Percentiles rank a stretch among this genome's conserved stretches.
These are phyloP conservation scores for Syncephalastrum sp. DNA, from an alignment of 371 early-diverging fungal species.

Conservation along the genomic window DNA sequence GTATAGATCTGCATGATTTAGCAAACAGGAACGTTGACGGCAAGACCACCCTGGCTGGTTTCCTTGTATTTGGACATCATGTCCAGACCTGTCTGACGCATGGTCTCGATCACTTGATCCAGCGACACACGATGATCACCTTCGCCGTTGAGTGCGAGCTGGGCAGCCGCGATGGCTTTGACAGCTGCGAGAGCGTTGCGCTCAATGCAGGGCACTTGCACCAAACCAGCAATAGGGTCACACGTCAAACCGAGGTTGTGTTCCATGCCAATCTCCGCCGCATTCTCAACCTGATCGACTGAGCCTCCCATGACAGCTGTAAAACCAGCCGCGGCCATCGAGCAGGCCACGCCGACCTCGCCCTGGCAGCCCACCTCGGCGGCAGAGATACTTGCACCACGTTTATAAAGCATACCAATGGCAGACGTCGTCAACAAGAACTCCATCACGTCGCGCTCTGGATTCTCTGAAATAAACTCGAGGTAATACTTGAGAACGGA, in stretches of 20 bases:
- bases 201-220: slow-evolving; percentile 97
- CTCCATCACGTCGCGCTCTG: slow-evolving; percentile 87
- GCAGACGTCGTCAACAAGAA: slow-evolving; percentile 91
- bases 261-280: slow-evolving; percentile 97
- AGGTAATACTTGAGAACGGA: slow-evolving; percentile 93
- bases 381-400: slow-evolving; percentile 91
- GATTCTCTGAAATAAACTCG: slow-evolving; percentile 88
- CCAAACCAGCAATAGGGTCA: slow-evolving; percentile 91
- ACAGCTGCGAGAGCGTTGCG: slow-evolving; percentile 94
- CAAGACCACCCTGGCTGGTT: slow-evolving; percentile 91
- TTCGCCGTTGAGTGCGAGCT: slow-evolving; percentile 90
- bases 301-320: slow-evolving; percentile 96
- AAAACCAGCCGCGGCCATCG: slow-evolving; percentile 95
- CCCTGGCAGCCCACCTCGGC: slow-evolving; percentile 97
- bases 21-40: slow-evolving; percentile 87
- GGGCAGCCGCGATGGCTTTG: slow-evolving; percentile 94
- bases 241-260: slow-evolving; percentile 94
- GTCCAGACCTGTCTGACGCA: slow-evolving; percentile 92
- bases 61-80: slow-evolving; percentile 97
- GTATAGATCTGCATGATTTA: slow-evolving; percentile 27
- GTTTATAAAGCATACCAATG: slow-evolving; percentile 95
- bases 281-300: slow-evolving; percentile 88
- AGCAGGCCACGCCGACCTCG: slow-evolving; percentile 89
- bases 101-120: slow-evolving; percentile 95
- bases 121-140: slow-evolving; percentile 87